Evolutionary conservation across 2,329 filamentous ascomycete species (phyloP).

Genomic region (Ophiognomonia clavigignenti-juglandacearum): DNA sequence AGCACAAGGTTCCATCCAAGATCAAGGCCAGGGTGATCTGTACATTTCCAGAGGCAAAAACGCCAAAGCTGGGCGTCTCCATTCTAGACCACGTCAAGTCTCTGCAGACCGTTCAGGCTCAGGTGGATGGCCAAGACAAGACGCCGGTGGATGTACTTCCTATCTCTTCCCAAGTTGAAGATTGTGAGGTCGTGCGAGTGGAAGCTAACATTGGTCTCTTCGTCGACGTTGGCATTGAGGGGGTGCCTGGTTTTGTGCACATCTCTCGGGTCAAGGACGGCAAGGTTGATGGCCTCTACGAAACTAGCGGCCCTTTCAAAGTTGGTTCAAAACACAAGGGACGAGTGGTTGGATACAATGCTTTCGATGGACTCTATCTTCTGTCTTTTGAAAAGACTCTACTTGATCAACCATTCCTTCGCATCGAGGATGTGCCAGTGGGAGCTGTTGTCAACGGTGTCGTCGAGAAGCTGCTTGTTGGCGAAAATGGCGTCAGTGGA

Average conservation of each 20-base stretch:
- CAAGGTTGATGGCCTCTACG: conserved; percentile 78
- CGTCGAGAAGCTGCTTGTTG: conserved; percentile 79
- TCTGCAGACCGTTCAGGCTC: conserved; percentile 44
- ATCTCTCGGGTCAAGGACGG: conserved; percentile 89
- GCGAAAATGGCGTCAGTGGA: conserved; percentile 71
- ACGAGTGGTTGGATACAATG: conserved; percentile 80
- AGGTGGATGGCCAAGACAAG: conserved; percentile 36
- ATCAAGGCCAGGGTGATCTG: conserved; percentile 83
- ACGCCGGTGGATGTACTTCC: conserved; percentile 57
- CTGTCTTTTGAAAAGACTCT: conserved; percentile 78
- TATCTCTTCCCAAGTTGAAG: conserved; percentile 70
- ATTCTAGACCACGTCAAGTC: conserved; percentile 77
- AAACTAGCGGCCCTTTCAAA: conserved; percentile 72
- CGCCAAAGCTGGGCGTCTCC: conserved; percentile 82
- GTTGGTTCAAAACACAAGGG: conserved; percentile 73
- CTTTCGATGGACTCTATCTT: conserved; percentile 79
- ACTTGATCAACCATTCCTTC: conserved; percentile 81
- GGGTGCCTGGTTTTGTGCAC: conserved; percentile 82
- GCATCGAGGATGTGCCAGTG: conserved; percentile 83
- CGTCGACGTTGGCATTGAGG: conserved; percentile 62
- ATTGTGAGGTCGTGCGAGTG: conserved; percentile 74
- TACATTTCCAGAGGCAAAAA: conserved; percentile 74
- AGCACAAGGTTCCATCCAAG: conserved; percentile 79
- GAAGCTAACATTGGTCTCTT: conserved; percentile 79
- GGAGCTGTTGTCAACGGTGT: conserved; percentile 77